Base-by-base conservation (phyloP, 768 basidiomycete genomes). In the Phaffia tasmanica region DNA sequence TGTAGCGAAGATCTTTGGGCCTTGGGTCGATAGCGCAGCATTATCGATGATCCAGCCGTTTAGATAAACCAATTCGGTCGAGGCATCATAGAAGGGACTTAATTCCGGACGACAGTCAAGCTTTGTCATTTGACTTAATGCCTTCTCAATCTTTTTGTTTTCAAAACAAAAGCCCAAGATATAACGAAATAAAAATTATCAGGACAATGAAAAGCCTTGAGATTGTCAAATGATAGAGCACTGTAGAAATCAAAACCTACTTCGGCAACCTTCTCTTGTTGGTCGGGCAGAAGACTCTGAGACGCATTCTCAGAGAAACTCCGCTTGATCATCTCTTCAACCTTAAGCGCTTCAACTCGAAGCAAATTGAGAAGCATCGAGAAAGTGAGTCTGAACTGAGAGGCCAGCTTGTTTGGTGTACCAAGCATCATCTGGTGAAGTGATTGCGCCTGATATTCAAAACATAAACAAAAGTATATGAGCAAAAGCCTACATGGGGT, bases 301-400 rank as follows among this genome's bases (percentile, higher is more conserved):
- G 95, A 87, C 1, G 91, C 86, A 74, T 98, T 98, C 79, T 99
- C 95, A 21, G 95, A 98, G 77, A 99, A 99, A 75, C 89, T 92
- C 49, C 95, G 82, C 76, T 98, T 98, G 74, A 99, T 98, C 95
- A 99, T 99, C 77, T 99, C 95, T 74, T 99, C 95, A 21, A 98
- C 94, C 67, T 85, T 81, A 57, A 99, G 80, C 0, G 95, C 93
- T 74, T 99, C 95, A 14, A 99, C 95, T 23, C 95, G 85, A 14
- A 99, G 81, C 49, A 99, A 79, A 74, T 99, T 99, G 68, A 99
- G 78, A 69, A 99, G 98, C 95, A 99, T 98, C 76, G 97, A 98
- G 78, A 98, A 99, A 1, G 95, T 99, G 70, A 99, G 81, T 63
- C 95, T 82, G 80, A 99, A 99, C 74, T 98, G 95, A 0, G 94